Base-by-base conservation (phyloP, 2,329 filamentous ascomycete genomes). In the Didymella exigua region DNA sequence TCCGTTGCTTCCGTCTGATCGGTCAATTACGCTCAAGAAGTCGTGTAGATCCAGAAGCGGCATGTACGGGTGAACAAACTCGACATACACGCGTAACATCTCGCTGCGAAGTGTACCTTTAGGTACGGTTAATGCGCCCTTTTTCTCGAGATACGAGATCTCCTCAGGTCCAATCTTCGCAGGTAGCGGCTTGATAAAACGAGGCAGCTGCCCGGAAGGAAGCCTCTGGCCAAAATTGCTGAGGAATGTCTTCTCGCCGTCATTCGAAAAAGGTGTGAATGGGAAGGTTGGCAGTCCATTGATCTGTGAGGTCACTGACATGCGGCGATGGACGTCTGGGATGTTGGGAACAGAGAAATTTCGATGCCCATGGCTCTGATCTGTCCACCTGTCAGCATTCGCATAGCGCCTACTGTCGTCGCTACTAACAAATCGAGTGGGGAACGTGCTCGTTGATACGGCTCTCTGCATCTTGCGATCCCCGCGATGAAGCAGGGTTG, bases 31-130 rank as follows among this genome's bases (percentile, higher is more conserved):
- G 44, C 78, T 73, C 9, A 87, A 69, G 53, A 87, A 84, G 27
- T 87, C 84, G 59, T 86, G 81, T 42, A 87, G 66, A 56, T 87
- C 91, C 59, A 97, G 78, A 27, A 96, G 80, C 21, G 93, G 93
- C 91, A 97, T 96, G 73, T 91, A 97, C 1, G 93, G 91, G 73
- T 97, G 89, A 7, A 97, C 91, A 72, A 89, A 96, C 77, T 96
- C 90, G 58, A 93, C 83, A 67, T 95, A 97, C 33, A 87, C 87
- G 65, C 88, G 87, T 14, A 98, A 79, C 37, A 97, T 82, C 55
- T 92, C 91, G 72, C 90, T 91, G 67, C 93, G 89, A 30, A 97
- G 79, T 4, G 79, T 77, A 4, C 82, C 75, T 34, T 84, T 81
- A 2, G 93, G 93, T 34, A 97, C 84, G 1, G 86, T 86, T 62